Evolutionary conservation across 352 stramenopile species (phyloP).

Genomic region (Phytophthora crassamura): DNA sequence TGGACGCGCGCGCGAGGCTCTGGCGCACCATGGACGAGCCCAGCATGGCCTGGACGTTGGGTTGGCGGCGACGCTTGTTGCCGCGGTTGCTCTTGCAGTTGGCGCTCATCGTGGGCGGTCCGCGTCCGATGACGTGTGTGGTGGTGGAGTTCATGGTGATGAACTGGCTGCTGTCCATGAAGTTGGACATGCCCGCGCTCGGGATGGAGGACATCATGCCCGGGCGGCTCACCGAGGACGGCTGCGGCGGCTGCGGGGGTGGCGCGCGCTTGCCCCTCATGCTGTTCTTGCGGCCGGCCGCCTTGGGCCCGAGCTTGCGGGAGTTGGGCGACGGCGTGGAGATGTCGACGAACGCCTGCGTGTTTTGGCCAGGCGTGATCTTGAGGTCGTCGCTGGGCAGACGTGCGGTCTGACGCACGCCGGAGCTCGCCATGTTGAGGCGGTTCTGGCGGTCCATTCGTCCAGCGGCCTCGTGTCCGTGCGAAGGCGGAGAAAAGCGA

Average conservation of each 20-base stretch:
- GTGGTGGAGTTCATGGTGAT: constrained; percentile 45
- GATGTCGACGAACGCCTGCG: constrained; percentile 72
- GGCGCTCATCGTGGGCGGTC: constrained; percentile 24
- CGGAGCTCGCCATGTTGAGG: constrained; percentile 37
- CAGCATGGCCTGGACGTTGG: constrained; percentile 76
- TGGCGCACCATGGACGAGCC: constrained; percentile 68
- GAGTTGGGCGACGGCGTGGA: constrained; percentile 60
- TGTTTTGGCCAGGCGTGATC: constrained; percentile 53
- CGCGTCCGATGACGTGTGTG: constrained; percentile 39
- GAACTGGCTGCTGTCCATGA: constrained; percentile 71
- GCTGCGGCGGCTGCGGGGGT: constrained; percentile 5
- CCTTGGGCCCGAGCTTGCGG: constrained; percentile 6
- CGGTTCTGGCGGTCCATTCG: constrained; percentile 50
- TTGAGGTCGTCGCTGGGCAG: constrained; percentile 44
- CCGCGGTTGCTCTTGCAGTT: constrained; percentile 41
- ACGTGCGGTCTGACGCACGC: constrained; percentile 4
- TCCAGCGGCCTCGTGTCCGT: constrained; percentile 25
- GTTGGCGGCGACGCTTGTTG: constrained; percentile 40
- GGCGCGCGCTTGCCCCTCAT: constrained; percentile 35
- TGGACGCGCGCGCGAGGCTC: constrained; percentile 55
- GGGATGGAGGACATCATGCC: constrained; percentile 33
- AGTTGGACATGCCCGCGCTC: constrained; percentile 49
- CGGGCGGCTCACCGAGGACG: constrained; percentile 1
- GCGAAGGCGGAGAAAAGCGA: constrained; percentile 20
- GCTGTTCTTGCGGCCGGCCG: constrained; percentile 12